These are phyloP conservation scores for Malus hybrid DNA, from an alignment of 331 rosid genomes.

Conservation along the genomic window DNA sequence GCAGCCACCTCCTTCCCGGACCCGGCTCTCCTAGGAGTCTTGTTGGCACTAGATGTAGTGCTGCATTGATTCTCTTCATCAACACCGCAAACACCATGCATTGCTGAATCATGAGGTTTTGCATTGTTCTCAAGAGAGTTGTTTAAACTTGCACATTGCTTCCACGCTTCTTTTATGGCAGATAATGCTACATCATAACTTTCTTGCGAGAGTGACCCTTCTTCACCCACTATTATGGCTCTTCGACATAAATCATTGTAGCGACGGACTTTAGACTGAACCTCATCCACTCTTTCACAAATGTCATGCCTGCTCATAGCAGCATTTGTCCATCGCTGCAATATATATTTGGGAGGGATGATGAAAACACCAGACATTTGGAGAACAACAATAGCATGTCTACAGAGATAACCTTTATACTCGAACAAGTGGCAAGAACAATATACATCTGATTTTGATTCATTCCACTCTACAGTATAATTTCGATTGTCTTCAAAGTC, in stretches of 20 bases:
- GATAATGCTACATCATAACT: slow-evolving; percentile 69
- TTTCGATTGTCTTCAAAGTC: slow-evolving; percentile 67
- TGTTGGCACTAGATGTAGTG: slow-evolving; percentile 29
- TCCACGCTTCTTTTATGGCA: slow-evolving; percentile 65
- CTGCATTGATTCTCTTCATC: slow-evolving; percentile 49
- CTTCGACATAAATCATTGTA: slow-evolving; percentile 77
- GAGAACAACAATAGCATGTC: slow-evolving; percentile 84
- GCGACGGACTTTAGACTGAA: slow-evolving; percentile 66
- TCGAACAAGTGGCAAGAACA: slow-evolving; percentile 83
- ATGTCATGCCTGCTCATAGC: slow-evolving; percentile 72
- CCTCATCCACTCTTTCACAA: slow-evolving; percentile 69
- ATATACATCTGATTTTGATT: slow-evolving; percentile 59
- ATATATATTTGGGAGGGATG: slow-evolving; percentile 71
- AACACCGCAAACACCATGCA: slow-evolving; percentile 32
- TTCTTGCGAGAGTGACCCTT: slow-evolving; percentile 81
- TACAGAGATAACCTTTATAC: slow-evolving; percentile 76
- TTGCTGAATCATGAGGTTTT: slow-evolving; percentile 30
- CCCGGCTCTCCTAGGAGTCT: slow-evolving; percentile 32
- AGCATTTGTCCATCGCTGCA: slow-evolving; percentile 86
- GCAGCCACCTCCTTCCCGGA: slow-evolving; percentile 44
- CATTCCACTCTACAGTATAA: slow-evolving; percentile 69
- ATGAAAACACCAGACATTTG: slow-evolving; percentile 95
- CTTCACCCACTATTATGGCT: slow-evolving; percentile 93
- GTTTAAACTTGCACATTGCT: slow-evolving; percentile 50
- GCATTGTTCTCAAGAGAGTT: slow-evolving; percentile 43